phyloP scores from a whole-genome alignment of 2,329 filamentous ascomycete species.

The Cladosporium phlei region DNA sequence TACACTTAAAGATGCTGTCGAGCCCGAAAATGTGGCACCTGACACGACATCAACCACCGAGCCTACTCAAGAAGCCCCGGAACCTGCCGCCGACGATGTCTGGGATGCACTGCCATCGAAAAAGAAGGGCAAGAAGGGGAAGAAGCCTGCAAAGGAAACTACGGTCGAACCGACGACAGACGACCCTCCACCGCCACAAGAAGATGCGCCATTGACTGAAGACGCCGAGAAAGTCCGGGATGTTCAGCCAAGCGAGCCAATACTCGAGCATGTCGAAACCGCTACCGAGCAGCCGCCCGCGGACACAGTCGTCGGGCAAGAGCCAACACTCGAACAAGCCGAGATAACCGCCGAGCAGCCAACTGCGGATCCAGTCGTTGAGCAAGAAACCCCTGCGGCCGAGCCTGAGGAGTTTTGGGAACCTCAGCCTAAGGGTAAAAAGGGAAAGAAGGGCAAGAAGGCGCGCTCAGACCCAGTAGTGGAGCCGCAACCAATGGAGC shows the following conservation, averaged over 20 bases:
- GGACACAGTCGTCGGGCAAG: neutral
- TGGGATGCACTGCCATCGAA: slow-evolving; percentile 13
- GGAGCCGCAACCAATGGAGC: neutral
- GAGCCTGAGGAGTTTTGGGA: slow-evolving; percentile 2
- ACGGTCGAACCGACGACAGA: too few species aligned
- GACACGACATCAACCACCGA: too few species aligned
- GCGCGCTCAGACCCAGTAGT: neutral
- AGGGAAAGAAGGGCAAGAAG: slow-evolving; percentile 21
- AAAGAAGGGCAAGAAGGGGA: slow-evolving; percentile 24
- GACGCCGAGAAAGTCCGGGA: neutral
- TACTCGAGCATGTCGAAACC: neutral
- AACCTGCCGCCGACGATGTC: slow-evolving; percentile 17
- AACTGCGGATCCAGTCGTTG: neutral
- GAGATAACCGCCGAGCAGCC: neutral
- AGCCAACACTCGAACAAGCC: neutral
- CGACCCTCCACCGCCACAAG: neutral
- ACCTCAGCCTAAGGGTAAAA: neutral
- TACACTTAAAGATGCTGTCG: too few species aligned
- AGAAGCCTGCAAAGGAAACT: slow-evolving; percentile 12
- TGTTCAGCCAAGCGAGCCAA: neutral
- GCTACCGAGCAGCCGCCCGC: neutral
- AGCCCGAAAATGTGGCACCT: too few species aligned
- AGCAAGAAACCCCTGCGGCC: neutral
- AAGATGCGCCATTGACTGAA: neutral
- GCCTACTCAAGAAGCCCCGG: neutral